phyloP scores from a whole-genome alignment of 768 basidiomycete species.

The Leccinellum luteum region DNA sequence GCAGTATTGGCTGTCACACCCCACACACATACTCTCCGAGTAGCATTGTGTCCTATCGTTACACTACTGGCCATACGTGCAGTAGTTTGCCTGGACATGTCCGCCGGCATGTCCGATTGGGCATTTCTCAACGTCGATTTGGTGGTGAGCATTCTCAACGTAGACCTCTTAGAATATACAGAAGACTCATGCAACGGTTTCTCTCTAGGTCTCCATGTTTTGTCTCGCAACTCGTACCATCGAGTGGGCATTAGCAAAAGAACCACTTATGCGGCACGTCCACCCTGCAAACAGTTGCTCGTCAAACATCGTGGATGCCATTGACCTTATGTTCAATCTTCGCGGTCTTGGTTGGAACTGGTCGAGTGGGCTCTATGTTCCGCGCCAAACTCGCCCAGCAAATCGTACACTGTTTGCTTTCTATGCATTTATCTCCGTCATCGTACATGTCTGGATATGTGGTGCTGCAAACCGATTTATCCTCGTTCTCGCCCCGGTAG shows the following conservation, averaged over 20 bases:
- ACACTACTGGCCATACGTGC: conserved; percentile 43
- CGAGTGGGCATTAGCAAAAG: conserved; percentile 14
- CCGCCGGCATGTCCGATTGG: not conserved
- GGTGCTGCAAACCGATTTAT: conserved; percentile 46
- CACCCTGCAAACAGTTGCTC: conserved; percentile 2
- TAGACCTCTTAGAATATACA: not conserved
- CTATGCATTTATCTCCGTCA: conserved; percentile 32
- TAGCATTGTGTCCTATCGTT: conserved; percentile 47
- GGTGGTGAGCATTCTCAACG: conserved; percentile 3
- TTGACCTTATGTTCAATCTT: conserved; percentile 49
- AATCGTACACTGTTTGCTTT: conserved; percentile 39
- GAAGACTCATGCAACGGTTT: not conserved
- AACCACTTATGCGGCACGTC: conserved; percentile 12
- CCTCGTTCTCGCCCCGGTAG: conserved; percentile 44
- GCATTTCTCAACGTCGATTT: conserved; percentile 8
- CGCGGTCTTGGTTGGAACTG: conserved; percentile 65
- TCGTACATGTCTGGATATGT: conserved; percentile 38
- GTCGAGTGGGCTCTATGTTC: conserved; percentile 35
- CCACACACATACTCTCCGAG: conserved; percentile 40
- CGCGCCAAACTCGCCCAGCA: conserved; percentile 39
- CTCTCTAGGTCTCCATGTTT: conserved; percentile 15
- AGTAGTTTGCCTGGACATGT: conserved; percentile 17
- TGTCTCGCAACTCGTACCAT: conserved; percentile 10
- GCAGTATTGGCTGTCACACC: conserved; percentile 50
- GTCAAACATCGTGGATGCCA: conserved; percentile 34